Conservation (phyloP, 192 early-diverging fungal species). For the Umbelopsis sp. region DNA sequence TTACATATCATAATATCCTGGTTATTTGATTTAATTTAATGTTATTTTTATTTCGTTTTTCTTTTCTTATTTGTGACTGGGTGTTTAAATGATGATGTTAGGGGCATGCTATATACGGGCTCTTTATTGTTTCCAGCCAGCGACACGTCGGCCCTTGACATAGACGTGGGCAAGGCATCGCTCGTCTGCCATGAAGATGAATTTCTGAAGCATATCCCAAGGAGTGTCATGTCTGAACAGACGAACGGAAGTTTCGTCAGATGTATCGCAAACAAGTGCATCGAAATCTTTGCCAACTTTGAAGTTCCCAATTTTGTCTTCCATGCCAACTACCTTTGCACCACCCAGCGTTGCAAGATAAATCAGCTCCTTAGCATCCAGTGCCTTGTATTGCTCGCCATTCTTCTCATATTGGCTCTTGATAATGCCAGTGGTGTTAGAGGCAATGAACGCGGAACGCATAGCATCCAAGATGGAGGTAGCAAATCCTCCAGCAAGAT, state of each 20-base stretch:
- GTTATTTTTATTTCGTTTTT: no score
- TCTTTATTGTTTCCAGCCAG: slow-evolving; percentile 30
- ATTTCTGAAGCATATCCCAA: slow-evolving; percentile 77
- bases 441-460: slow-evolving; percentile 76
- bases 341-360: slow-evolving; percentile 93
- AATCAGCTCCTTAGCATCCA: slow-evolving; percentile 73
- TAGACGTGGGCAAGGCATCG: slow-evolving; percentile 81
- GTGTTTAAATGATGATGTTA: no score
- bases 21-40: no score
- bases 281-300: slow-evolving; percentile 88
- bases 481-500: slow-evolving; percentile 88
- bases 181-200: slow-evolving; percentile 90
- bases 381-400: slow-evolving; percentile 41
- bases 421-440: slow-evolving; percentile 62
- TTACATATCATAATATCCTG: no score
- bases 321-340: slow-evolving; percentile 77
- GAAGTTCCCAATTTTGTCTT: slow-evolving; percentile 81
- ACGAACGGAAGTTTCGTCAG: slow-evolving; percentile 56
- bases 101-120: background rate
- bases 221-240: slow-evolving; percentile 64
- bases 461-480: slow-evolving; percentile 88
- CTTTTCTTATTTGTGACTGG: no score
- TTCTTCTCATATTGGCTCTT: slow-evolving; percentile 26
- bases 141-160: slow-evolving; percentile 69
- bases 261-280: slow-evolving; percentile 75